Conservation (phyloP, 2,329 filamentous ascomycete genomes). For the Chalaropsis ovoidea region DNA sequence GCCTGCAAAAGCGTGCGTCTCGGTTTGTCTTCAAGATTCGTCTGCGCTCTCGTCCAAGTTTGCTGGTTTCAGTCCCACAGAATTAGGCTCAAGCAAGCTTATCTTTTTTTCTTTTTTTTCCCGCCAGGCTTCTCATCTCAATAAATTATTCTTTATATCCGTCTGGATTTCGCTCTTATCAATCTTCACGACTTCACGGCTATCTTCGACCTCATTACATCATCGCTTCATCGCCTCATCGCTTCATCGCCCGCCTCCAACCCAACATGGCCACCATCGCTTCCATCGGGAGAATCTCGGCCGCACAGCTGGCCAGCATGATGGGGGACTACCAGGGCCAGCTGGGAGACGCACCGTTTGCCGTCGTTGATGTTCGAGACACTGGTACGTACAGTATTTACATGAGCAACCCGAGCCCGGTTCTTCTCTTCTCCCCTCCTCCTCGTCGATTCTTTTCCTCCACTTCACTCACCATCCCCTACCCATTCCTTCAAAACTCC, state of each 20-base stretch:
- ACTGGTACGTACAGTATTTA: constrained; percentile 44
- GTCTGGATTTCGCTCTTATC: neutral
- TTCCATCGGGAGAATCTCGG: constrained; percentile 56
- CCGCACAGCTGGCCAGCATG: constrained; percentile 55
- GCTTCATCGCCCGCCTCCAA: constrained; percentile 15
- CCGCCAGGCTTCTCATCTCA: constrained; percentile 10
- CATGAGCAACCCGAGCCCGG: no score
- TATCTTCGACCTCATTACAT: neutral
- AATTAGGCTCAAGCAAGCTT: constrained; percentile 7
- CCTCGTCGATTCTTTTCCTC: no score
- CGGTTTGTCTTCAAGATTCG: neutral
- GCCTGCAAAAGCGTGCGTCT: neutral
- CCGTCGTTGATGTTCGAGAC: constrained; percentile 83
- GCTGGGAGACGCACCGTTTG: constrained; percentile 42
- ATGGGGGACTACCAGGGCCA: constrained; percentile 43
- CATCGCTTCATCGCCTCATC: neutral
- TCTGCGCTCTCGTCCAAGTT: neutral
- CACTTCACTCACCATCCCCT: no score
- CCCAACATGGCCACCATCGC: constrained; percentile 47
- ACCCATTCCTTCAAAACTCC: no score
- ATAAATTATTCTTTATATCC: neutral
- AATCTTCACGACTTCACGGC: no score
- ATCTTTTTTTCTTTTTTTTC: constrained; percentile 10
- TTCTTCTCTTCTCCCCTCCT: no score
- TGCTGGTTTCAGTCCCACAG: constrained; percentile 2